Percentiles rank a stretch among this genome's conserved stretches.
Conservation (phyloP, 495 filamentous ascomycete genomes). For the Aspergillus steynii region DNA sequence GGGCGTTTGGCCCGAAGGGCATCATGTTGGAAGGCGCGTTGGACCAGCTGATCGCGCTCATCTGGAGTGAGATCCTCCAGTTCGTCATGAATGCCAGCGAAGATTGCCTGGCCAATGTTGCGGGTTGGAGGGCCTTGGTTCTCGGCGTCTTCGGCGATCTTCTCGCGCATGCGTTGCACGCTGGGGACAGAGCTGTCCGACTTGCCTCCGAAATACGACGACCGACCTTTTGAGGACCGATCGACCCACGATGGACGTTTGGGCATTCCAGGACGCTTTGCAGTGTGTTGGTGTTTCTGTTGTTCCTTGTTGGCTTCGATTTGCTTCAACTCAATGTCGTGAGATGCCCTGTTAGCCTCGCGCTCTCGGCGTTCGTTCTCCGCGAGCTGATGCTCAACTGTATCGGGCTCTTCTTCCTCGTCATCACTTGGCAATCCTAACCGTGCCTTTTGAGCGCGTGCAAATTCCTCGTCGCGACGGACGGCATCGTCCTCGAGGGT, state of each 20-base stretch:
- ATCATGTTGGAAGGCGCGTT: slow-evolving; percentile 86
- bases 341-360: slow-evolving; percentile 38
- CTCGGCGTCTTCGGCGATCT: slow-evolving; percentile 58
- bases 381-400: slow-evolving; percentile 49
- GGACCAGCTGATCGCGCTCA: slow-evolving; percentile 83
- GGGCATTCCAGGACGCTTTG: slow-evolving; percentile 19
- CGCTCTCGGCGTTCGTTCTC: slow-evolving; percentile 36
- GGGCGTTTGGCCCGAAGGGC: slow-evolving; percentile 84
- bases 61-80: slow-evolving; percentile 92
- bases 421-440: slow-evolving; percentile 47
- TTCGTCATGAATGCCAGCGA: slow-evolving; percentile 83
- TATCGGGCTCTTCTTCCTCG: slow-evolving; percentile 29
- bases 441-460: slow-evolving; percentile 67
- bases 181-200: slow-evolving; percentile 33
- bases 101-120: slow-evolving; percentile 73
- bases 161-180: slow-evolving; percentile 37
- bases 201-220: slow-evolving; percentile 40
- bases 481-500: slow-evolving; percentile 95
- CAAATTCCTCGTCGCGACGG: slow-evolving; percentile 83
- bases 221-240: slow-evolving; percentile 40
- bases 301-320: slow-evolving; percentile 40
- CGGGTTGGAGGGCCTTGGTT: slow-evolving; percentile 56
- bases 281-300: slow-evolving; percentile 15
- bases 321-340: slow-evolving; percentile 63
- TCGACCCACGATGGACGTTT: slow-evolving; percentile 45